Base-by-base conservation (phyloP, 768 basidiomycete species). In the Leucocoprinus birnbaumii region DNA sequence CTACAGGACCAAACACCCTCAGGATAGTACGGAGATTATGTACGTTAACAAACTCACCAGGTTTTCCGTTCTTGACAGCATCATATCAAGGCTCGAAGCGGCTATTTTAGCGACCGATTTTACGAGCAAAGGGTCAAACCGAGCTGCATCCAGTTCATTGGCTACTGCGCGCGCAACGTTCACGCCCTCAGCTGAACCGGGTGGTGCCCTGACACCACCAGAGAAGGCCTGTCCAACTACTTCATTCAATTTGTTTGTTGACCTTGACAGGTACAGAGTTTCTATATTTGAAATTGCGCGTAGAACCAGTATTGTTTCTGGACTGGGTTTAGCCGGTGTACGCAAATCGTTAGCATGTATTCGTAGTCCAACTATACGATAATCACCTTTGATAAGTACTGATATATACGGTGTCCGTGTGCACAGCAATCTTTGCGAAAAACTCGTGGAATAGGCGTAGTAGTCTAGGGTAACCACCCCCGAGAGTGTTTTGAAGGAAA, bases 391-490 rank as follows among this genome's bases (percentile, higher is more conserved):
- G 97, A 48, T 89, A 80, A 0, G 82, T 77, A 50, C 86, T 83
- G 0, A 84, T 86, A 66, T 98, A 98, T 5, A 91, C 74, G 0
- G 97, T 98, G 64, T 98, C 96, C 1, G 97, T 97, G 65, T 98
- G 91, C 10, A 96, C 89, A 2, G 93, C 86, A 50, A 98, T 93
- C 67, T 94, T 94, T 26, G 89, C 85, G 66, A 99, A 99, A 72
- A 99, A 97, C 38, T 94, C 94, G 53, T 99, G 97, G 71, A 99
- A 95, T 2, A 98, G 79, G 9, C 97, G 82, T 8, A 99, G 68
- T 2, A 99, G 75, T 47, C 83, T 82, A 2, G 95, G 93, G 70
- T 98, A 98, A 16, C 91, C 89, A 2, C 84, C 75, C 60, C 87
- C 86, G 38, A 99, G 73, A 3, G 91, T 91, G 62, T 95, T 94